Evolutionary conservation across 2,329 filamentous ascomycete species (phyloP).

Genomic region (Aspergillaceae sp.): DNA sequence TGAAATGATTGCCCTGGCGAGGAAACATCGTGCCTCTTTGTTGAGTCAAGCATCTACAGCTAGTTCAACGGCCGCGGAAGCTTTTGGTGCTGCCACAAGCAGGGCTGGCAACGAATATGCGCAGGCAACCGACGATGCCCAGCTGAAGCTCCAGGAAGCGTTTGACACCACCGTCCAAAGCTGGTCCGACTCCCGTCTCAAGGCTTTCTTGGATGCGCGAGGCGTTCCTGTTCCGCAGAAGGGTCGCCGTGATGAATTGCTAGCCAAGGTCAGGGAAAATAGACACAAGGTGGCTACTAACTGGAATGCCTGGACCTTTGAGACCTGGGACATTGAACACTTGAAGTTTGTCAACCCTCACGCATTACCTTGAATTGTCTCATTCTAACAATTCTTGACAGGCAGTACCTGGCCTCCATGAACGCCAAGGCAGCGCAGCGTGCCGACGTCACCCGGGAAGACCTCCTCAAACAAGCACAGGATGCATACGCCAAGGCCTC

Average conservation of each 20-base stretch:
- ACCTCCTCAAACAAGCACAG: conserved; percentile 54
- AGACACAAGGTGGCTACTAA: conserved; percentile 60
- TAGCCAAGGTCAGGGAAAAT: conserved; percentile 65
- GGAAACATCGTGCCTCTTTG: conserved; percentile 69
- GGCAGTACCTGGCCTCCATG: conserved; percentile 42
- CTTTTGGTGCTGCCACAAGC: conserved; percentile 62
- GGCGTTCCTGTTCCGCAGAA: conserved; percentile 65
- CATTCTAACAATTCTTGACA: conserved; percentile 11
- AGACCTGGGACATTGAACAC: conserved; percentile 65
- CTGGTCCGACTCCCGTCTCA: conserved; percentile 71
- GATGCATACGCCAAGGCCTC: conserved; percentile 40
- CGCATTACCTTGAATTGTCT: conserved; percentile 8
- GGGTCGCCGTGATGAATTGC: conserved; percentile 62
- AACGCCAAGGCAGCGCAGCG: conserved; percentile 52
- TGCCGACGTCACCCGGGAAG: conserved; percentile 60
- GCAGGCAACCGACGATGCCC: conserved; percentile 62
- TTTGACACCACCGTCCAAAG: conserved; percentile 54
- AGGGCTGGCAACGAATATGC: conserved; percentile 69
- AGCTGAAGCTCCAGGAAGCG: conserved; percentile 53
- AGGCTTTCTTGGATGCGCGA: conserved; percentile 68
- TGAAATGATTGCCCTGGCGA: conserved; percentile 79
- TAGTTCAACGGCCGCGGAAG: conserved; percentile 37
- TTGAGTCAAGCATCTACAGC: conserved; percentile 44
- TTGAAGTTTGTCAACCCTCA: conserved; percentile 50
- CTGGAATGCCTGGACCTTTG: conserved; percentile 69